Evolutionary conservation across 768 basidiomycete species (phyloP).

Genomic region (Tulasnella calospora): DNA sequence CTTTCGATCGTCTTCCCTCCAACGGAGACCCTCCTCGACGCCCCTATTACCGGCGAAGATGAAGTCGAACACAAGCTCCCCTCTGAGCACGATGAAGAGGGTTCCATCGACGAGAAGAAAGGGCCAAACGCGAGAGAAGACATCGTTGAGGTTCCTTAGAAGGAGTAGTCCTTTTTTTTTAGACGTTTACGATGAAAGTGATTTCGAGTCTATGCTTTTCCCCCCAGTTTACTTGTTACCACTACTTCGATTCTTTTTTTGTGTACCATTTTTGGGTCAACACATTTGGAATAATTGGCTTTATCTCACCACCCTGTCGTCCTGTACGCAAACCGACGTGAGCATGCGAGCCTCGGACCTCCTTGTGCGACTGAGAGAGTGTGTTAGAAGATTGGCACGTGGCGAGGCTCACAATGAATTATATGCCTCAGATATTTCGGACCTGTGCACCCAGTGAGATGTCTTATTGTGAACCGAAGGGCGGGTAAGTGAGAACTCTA

Average conservation of each 20-base stretch:
- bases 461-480: no score
- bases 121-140: neutral
- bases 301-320: neutral
- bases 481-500: no score
- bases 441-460: no score
- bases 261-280: neutral
- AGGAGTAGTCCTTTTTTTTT: neutral
- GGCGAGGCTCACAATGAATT: no score
- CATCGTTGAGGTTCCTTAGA: neutral
- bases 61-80: constrained; percentile 8
- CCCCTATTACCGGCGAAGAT: constrained; percentile 31
- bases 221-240: neutral
- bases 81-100: constrained; percentile 7
- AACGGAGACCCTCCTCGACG: constrained; percentile 37
- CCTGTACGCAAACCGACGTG: no score
- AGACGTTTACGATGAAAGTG: neutral
- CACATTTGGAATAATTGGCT: neutral
- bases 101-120: constrained; percentile 8
- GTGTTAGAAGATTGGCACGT: no score
- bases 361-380: no score
- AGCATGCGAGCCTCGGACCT: neutral
- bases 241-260: neutral
- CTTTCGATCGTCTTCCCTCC: constrained; percentile 42
- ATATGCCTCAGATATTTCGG: no score
- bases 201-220: neutral